Base-by-base conservation (phyloP, 73 alveolate species). In the Paramecium pentaurelia region DNA sequence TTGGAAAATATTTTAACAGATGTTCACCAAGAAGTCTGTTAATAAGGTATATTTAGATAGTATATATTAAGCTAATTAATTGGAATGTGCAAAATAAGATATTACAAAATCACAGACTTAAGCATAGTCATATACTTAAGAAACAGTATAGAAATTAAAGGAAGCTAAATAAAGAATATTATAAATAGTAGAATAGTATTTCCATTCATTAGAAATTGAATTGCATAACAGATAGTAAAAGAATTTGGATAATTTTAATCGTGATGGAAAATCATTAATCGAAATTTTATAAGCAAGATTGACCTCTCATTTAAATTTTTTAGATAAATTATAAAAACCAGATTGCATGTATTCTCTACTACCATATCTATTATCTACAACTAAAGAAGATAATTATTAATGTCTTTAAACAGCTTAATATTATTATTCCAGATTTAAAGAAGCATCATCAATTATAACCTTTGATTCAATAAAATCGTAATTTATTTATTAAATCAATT, bases 281-380 rank as follows among this genome's bases (percentile, higher is more conserved):
- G 25, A 22, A 1, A 20, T 80, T 4, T 27, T 80, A 16, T 30
- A 47, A 1, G 77, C 49, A 18, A 80, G 91, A 80, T 47, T 0
- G 36, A 20, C 0, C 1, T 80, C 91, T n/a, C 91, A 80, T 80
- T 34, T 25, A 18, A 27, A 22, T 14, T 80, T 80, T 16, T 49
- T 80, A 12, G 75, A 80, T 4, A 18, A 40, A 20, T 47, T 80
- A 12, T 45, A 80, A 25, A 20, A 34, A 32, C 77, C 91, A 11
- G 44, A 47, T 27, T 32, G 91, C 8, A 80, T 80, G 91, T 32
- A 80, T 20, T 80, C 77, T n/a, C 12, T 80, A 10, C 8, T 80
- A 45, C 91, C 91, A 12, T 80, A 80, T 80, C 49, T 45, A 16
- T 16, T 27, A 44, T 80, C 91, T 3, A 32, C 91, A 45, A 80